Evolutionary conservation across 345 rosid genomes (phyloP).

Genomic region (Populus tremula): DNA sequence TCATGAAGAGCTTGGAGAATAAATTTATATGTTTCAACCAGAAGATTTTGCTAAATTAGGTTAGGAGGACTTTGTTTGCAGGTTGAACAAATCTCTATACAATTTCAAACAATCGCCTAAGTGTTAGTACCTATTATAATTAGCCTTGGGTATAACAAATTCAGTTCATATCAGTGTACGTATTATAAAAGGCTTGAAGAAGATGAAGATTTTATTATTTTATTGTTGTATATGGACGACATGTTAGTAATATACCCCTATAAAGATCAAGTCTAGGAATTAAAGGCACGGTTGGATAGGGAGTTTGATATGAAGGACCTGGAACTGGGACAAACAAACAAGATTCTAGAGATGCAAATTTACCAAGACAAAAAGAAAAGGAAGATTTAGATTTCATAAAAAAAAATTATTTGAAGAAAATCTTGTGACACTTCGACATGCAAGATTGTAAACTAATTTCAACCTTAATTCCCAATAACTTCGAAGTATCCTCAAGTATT

Average conservation of each 20-base stretch:
- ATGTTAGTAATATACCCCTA: no score
- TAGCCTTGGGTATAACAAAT: neutral
- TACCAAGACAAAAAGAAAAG: neutral
- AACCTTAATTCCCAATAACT: neutral
- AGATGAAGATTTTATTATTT: neutral
- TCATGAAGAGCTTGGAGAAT: no score
- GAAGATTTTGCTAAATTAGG: no score
- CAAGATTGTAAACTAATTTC: neutral
- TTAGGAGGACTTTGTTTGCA: no score
- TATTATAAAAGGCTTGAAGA: neutral
- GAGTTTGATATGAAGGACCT: no score
- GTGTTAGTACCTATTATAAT: neutral
- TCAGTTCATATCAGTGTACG: neutral
- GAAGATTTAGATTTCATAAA: neutral
- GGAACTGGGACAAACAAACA: no score
- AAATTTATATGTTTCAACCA: no score
- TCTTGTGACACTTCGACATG: neutral
- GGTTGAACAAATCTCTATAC: neutral
- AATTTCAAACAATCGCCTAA: neutral
- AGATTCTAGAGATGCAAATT: neutral
- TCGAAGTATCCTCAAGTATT: no score
- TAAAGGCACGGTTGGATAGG: no score
- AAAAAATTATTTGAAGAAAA: neutral
- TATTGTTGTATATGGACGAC: neutral
- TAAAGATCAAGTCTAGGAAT: no score